Percentiles rank a stretch among this genome's conserved stretches.
phyloP scores from a whole-genome alignment of 2,329 filamentous ascomycete genomes.

The Neofusicoccum kwambonambiense region DNA sequence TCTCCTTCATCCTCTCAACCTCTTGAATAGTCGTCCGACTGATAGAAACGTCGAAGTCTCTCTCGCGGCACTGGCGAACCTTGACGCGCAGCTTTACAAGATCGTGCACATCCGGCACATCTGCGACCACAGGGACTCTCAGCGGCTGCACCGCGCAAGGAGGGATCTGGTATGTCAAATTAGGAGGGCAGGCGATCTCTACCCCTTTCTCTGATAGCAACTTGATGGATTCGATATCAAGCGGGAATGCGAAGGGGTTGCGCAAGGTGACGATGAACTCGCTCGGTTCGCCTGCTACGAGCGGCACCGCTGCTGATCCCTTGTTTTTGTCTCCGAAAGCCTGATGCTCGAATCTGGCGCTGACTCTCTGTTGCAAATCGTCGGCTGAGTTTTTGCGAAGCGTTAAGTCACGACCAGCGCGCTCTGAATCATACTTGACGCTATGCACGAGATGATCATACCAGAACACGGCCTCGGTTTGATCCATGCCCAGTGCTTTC shows the following conservation, averaged over 20 bases:
- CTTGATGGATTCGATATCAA: constrained; percentile 80
- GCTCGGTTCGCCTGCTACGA: constrained; percentile 76
- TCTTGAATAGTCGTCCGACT: neutral
- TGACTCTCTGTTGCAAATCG: constrained; percentile 58
- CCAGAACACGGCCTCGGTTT: constrained; percentile 85
- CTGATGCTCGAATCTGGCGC: constrained; percentile 88
- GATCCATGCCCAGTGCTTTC: constrained; percentile 67
- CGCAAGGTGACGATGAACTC: constrained; percentile 82
- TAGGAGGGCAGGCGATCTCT: constrained; percentile 70
- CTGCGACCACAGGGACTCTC: constrained; percentile 11
- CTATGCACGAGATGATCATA: constrained; percentile 87
- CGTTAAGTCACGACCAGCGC: constrained; percentile 20
- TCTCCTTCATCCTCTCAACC: constrained; percentile 15
- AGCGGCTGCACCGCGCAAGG: constrained; percentile 28
- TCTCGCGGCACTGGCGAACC: constrained; percentile 11
- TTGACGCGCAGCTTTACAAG: constrained; percentile 8
- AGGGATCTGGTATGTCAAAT: constrained; percentile 18
- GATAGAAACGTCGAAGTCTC: constrained; percentile 11
- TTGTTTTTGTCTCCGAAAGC: constrained; percentile 67
- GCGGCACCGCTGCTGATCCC: constrained; percentile 40
- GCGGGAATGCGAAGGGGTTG: constrained; percentile 90
- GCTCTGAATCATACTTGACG: constrained; percentile 19
- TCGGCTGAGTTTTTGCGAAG: constrained; percentile 14
- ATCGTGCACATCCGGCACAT: neutral
- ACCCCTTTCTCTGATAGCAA: constrained; percentile 70